These are phyloP conservation scores for Kodamaea derodonti DNA, from an alignment of 1,139 yeast species.

Conservation along the genomic window DNA sequence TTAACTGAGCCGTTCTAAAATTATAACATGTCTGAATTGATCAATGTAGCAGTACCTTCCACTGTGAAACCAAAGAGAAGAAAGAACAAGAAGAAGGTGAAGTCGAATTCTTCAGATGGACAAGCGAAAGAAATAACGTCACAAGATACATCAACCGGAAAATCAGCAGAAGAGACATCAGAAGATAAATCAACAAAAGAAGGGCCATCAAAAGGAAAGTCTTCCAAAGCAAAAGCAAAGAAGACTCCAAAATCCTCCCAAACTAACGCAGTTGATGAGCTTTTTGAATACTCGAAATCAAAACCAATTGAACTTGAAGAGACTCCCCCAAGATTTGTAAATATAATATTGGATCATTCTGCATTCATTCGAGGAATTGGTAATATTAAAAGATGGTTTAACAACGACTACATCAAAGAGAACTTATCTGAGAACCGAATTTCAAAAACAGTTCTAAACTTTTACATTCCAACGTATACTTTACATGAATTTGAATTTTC, in stretches of 20 bases:
- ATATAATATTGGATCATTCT: slow-evolving; percentile 54
- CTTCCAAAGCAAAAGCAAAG: not conserved
- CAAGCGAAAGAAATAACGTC: too few species aligned
- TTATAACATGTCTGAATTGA: too few species aligned
- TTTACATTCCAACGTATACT: slow-evolving; percentile 52
- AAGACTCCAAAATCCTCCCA: not conserved
- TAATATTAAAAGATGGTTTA: slow-evolving; percentile 55
- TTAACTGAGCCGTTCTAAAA: too few species aligned
- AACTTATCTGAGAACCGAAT: slow-evolving; percentile 12
- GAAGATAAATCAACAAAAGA: slow-evolving; percentile 1
- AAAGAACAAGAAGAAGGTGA: too few species aligned
- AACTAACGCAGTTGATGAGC: not conserved
- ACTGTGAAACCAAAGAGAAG: too few species aligned
- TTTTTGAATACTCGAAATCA: not conserved
- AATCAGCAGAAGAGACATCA: not conserved
- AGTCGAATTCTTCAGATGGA: too few species aligned
- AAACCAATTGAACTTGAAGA: not conserved
- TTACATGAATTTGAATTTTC: slow-evolving; percentile 53
- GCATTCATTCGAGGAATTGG: slow-evolving; percentile 60
- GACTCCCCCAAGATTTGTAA: slow-evolving; percentile 13
- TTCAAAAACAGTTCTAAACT: slow-evolving; percentile 23
- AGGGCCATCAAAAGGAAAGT: not conserved
- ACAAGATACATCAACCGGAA: too few species aligned
- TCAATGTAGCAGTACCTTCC: too few species aligned
- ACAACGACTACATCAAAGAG: slow-evolving; percentile 30